phyloP scores from a whole-genome alignment of 2,329 filamentous ascomycete genomes.

The Gaeumannomyces tritici region DNA sequence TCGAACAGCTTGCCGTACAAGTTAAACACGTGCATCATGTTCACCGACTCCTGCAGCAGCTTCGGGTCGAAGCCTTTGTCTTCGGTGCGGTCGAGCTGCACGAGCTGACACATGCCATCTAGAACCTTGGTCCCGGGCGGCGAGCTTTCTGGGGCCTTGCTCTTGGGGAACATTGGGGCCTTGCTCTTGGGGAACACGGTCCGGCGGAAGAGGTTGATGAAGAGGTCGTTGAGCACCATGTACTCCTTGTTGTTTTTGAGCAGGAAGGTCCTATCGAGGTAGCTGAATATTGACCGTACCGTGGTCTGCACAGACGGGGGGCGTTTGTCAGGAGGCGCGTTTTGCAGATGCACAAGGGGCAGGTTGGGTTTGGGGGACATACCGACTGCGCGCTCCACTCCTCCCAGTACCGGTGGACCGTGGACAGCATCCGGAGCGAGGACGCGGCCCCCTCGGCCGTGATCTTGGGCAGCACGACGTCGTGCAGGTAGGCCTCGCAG shows the following conservation, averaged over 20 bases:
- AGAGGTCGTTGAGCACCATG: conserved; percentile 71
- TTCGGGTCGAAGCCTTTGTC: conserved; percentile 46
- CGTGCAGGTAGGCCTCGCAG: conserved; percentile 59
- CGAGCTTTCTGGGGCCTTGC: conserved; percentile 11
- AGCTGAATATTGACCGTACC: conserved; percentile 85
- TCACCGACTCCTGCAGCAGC: conserved; percentile 65
- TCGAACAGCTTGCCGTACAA: conserved; percentile 78
- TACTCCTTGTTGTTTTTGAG: conserved; percentile 56
- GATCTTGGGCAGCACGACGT: conserved; percentile 45
- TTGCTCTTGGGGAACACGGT: conserved; percentile 29
- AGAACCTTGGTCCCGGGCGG: conserved; percentile 28
- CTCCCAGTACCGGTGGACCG: conserved; percentile 53
- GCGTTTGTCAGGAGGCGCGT: not conserved
- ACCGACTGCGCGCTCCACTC: conserved; percentile 72
- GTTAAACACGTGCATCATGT: conserved; percentile 76
- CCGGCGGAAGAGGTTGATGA: conserved; percentile 64
- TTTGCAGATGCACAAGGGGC: not conserved
- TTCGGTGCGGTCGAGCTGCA: conserved; percentile 60
- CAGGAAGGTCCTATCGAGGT: conserved; percentile 82
- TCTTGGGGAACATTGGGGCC: conserved; percentile 7
- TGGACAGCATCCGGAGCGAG: conserved; percentile 54
- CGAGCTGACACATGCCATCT: conserved; percentile 63
- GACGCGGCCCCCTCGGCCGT: conserved; percentile 41
- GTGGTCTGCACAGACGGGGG: conserved; percentile 41
- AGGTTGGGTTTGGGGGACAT: conserved; percentile 18